phyloP scores from a whole-genome alignment of 2,329 filamentous ascomycete species.

The Colletotrichum endophyticum region DNA sequence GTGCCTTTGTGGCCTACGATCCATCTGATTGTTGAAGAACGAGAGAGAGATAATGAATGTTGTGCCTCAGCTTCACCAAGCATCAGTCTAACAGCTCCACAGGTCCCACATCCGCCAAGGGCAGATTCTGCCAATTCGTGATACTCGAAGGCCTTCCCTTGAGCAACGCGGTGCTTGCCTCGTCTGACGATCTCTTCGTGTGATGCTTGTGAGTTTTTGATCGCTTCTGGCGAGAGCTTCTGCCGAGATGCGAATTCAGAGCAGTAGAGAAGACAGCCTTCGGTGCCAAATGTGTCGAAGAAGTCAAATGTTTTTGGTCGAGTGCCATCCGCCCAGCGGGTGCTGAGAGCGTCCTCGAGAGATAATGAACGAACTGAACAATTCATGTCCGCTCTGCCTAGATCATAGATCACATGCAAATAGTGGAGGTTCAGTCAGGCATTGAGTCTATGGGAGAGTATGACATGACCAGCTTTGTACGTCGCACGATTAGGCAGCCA shows the following conservation, averaged over 20 bases:
- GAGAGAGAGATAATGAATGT: fast-evolving
- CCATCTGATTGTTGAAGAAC: not conserved
- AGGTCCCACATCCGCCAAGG: not conserved
- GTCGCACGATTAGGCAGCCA: not conserved
- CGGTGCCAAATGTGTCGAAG: not conserved
- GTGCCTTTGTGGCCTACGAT: not conserved
- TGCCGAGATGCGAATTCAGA: not conserved
- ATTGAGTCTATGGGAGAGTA: fast-evolving
- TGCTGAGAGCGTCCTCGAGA: not conserved
- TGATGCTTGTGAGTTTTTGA: not conserved
- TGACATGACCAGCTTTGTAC: not conserved
- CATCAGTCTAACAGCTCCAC: not conserved
- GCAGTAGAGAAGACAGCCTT: not conserved
- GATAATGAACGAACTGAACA: not conserved
- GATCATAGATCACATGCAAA: too few species aligned
- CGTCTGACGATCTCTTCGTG: not conserved
- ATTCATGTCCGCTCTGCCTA: not conserved
- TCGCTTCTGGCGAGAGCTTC: not conserved
- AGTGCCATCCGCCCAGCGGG: too few species aligned
- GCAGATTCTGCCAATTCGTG: not conserved
- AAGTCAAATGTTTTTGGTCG: not conserved
- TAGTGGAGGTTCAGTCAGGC: fast-evolving
- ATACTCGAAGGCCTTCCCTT: not conserved
- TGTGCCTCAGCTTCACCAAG: not conserved
- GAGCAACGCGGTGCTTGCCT: not conserved